Percentiles rank a stretch among this genome's conserved stretches.
Conservation (phyloP, 768 basidiomycete genomes). For the Amanita rimosa region DNA sequence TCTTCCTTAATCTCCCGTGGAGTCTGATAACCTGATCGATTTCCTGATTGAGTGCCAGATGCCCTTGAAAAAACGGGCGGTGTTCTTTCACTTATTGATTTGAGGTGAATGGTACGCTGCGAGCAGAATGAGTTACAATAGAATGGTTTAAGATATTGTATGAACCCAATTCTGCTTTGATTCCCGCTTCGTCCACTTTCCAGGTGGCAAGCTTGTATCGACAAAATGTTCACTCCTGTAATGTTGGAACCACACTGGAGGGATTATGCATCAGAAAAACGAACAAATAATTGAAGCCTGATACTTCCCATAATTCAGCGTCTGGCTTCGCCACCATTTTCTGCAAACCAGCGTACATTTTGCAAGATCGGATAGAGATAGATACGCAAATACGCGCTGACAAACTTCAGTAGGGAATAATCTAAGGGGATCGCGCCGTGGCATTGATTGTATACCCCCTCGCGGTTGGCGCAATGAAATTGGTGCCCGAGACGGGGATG, state of each 20-base stretch:
- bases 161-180: slow-evolving; percentile 88
- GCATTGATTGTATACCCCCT: slow-evolving; percentile 33
- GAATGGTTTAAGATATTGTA: slow-evolving; percentile 8
- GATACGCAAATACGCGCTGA: slow-evolving; percentile 60
- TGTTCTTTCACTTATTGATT: slow-evolving; percentile 28
- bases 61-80: slow-evolving; percentile 22
- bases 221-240: slow-evolving; percentile 84
- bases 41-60: slow-evolving; percentile 42
- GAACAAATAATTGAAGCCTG: neutral
- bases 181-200: slow-evolving; percentile 88
- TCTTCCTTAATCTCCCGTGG: slow-evolving; percentile 74
- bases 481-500: slow-evolving; percentile 39
- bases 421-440: slow-evolving; percentile 49
- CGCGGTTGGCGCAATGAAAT: slow-evolving; percentile 33
- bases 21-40: slow-evolving; percentile 59
- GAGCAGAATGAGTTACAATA: slow-evolving; percentile 5
- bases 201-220: slow-evolving; percentile 63
- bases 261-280: neutral
- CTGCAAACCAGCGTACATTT: slow-evolving; percentile 71
- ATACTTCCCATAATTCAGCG: slow-evolving; percentile 74
- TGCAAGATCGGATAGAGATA: slow-evolving; percentile 58
- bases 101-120: slow-evolving; percentile 44
- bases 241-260: slow-evolving; percentile 86
- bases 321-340: slow-evolving; percentile 85
- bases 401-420: slow-evolving; percentile 73